A percentile compares a stretch with the other conserved stretches of the same genome.
These are phyloP conservation scores for Bipolaris bicolor DNA, from an alignment of 2,329 filamentous ascomycete genomes.

Conservation along the genomic window DNA sequence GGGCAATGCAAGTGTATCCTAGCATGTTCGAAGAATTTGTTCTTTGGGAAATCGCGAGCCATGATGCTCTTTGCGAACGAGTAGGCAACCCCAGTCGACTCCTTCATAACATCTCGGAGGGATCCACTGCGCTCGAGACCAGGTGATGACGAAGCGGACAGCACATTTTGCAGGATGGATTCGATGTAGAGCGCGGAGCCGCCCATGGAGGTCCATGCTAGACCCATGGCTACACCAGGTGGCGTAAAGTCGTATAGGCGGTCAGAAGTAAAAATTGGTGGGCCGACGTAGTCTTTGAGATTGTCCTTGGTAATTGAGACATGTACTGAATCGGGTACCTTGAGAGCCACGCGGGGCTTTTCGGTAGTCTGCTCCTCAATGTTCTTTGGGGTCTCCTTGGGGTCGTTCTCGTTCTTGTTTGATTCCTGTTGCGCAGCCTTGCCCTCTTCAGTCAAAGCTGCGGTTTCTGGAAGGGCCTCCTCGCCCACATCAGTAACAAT, in stretches of 20 bases:
- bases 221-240: slow-evolving; percentile 93
- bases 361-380: slow-evolving; percentile 67
- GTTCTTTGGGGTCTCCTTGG: slow-evolving; percentile 65
- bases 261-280: slow-evolving; percentile 93
- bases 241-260: slow-evolving; percentile 93
- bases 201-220: slow-evolving; percentile 97
- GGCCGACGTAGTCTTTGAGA: slow-evolving; percentile 94
- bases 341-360: slow-evolving; percentile 74
- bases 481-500: slow-evolving; percentile 95
- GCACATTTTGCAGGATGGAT: slow-evolving; percentile 85
- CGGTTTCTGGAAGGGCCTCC: slow-evolving; percentile 77
- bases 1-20: slow-evolving; percentile 95
- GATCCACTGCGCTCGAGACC: slow-evolving; percentile 92
- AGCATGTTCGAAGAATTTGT: slow-evolving; percentile 95
- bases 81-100: slow-evolving; percentile 93
- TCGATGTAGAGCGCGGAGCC: slow-evolving; percentile 97
- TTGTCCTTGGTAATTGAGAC: slow-evolving; percentile 87
- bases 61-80: slow-evolving; percentile 92
- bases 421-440: slow-evolving; percentile 76
- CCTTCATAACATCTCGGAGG: slow-evolving; percentile 96
- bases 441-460: slow-evolving; percentile 83
- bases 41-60: slow-evolving; percentile 83
- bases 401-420: slow-evolving; percentile 67
- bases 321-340: slow-evolving; percentile 85
- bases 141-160: slow-evolving; percentile 75